Base-by-base conservation (phyloP, 1,284 basidiomycete species). In the Psilocybe mexicana region DNA sequence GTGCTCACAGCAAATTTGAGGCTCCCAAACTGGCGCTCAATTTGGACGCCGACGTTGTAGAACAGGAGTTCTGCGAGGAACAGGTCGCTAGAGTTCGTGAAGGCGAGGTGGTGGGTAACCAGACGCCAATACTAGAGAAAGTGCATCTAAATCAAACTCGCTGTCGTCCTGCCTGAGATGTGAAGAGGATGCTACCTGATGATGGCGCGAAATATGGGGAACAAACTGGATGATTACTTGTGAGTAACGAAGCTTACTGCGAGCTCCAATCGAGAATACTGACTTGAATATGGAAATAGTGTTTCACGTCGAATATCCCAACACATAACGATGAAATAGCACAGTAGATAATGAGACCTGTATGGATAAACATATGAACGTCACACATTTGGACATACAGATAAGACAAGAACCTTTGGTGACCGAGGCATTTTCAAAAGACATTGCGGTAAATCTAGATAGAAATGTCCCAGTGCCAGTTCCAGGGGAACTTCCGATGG, bases 21-120 rank as follows among this genome's bases (percentile, higher is more conserved):
- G 53, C 87, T 88, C 1, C 95, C 95, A 68, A 95, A 96, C 42
- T 87, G 84, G 55, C 95, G 81, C 69, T 98, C 95, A 44, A 96
- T 81, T 25, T 83, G 82, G 1, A 93, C 74, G 1, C 85, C 85
- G 24, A 86, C 79, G 67, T 87, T 85, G 73, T 89, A 96, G 2
- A 97, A 73, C 12, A 95, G 64, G 25, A 96, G 67, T 62, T 91
- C 85, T 1, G 84, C 85, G 47, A 96, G 70, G 52, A 97, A 82
- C 33, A 98, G 79, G 69, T 96, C 93, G 58, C 90, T 90, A 0
- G 91, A 94, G 70, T 88, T 95, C 3, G 87, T 82, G 69, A 91
- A 96, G 1, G 87, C 89, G 18, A 93, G 65, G 57, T 93, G 90
- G 69, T 94, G 90, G 3, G 81, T 75, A 10, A 85, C 65, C 6